Evolutionary conservation across 1,284 basidiomycete species (phyloP), one percentile per base, ranked within the genome.

Genomic region (Agroathelia rolfsii): DNA sequence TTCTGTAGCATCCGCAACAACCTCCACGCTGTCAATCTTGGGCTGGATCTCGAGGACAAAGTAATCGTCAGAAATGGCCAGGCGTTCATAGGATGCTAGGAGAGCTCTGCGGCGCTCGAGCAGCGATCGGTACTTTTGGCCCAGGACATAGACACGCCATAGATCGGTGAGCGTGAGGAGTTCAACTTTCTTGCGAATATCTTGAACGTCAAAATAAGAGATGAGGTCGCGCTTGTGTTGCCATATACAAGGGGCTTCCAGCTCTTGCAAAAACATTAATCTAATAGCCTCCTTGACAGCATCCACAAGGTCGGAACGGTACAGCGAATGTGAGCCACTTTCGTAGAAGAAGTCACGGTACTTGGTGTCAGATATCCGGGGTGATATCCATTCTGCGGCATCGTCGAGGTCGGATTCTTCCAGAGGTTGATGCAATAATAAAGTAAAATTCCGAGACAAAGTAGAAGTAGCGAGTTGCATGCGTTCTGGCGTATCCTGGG

Each of bases 211-310:
- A 53, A 86, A 82, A 53, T 81, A 73, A 26, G 77, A 78, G 47
- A 94, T 79, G 50, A 87, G 82, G 53, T 98, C 95, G 30, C 87
- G 76, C 49, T 89, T 87, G 62, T 97, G 89, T 17, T 80, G 77
- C 79, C 84, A 96, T 42, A 99, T 79, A 55, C 92, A 95, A 0
- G 95, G 90, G 6, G 95, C 90, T 52, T 99, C 95, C 43, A 86
- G 76, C 42, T 87, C 75, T 33, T 92, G 77, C 33, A 89, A 64
- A 55, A 97, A 92, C 41, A 98, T 69, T 53, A 80, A 87, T 26
- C 78, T 72, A 23, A 99, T 67, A 34, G 85, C 79, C 38, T 69
- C 73, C 3, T 81, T 78, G 38, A 98, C 84, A 6, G 89, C 85
- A 35, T 75, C 61, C 38, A 90, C 74, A 50, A 93, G 78, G 12